Evolutionary conservation across 2,329 filamentous ascomycete species (phyloP), one percentile per base, ranked within the genome.

Genomic region (Paecilomyces variotii): DNA sequence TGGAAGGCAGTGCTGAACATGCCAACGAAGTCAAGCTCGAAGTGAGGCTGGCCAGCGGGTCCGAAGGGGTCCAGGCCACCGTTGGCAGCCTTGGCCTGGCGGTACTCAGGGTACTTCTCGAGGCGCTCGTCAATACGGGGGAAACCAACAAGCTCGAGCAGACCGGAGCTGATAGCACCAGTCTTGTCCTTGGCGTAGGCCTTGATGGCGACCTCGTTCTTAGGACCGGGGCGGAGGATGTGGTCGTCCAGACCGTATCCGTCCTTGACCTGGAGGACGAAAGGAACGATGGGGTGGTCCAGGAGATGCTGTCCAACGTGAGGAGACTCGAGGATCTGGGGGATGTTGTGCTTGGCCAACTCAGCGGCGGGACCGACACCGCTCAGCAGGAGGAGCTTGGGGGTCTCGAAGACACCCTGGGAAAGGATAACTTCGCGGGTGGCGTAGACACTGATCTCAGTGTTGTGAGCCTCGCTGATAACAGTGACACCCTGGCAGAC

Each of bases 11-110:
- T 71, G 49, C 78, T 71, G 66, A 86, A 87, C 75, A 86, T 79
- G 56, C 77, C 74, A 10, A 87, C 80, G 64, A 87, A 87, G 70
- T 87, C 84, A 34, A 85, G 76, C 70, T 85, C 82, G 62, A 85
- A 85, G 62, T 85, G 83, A 27, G 83, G 83, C 68, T 85, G 82
- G 5, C 81, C 82, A 2, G 70, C 74, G 0, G 82, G 82, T 1
- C 78, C 78, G 64, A 85, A 85, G 2, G 82, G 82, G 57, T 85
- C 83, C 0, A 68, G 57, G 2, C 70, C 70, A 9, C 68, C 73
- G 56, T 80, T 79, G 2, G 67, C 63, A 10, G 69, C 70, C 61
- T 78, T 78, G 55, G 69, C 72, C 12, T 72, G 70, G 7, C 70
- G 68, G 63, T 86, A 87, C 51, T 77, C 74, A 0, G 73, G 70